Evolutionary conservation across 306 rosid genomes (phyloP), one percentile per base, ranked within the genome.

Genomic region (Pyrus communis): DNA sequence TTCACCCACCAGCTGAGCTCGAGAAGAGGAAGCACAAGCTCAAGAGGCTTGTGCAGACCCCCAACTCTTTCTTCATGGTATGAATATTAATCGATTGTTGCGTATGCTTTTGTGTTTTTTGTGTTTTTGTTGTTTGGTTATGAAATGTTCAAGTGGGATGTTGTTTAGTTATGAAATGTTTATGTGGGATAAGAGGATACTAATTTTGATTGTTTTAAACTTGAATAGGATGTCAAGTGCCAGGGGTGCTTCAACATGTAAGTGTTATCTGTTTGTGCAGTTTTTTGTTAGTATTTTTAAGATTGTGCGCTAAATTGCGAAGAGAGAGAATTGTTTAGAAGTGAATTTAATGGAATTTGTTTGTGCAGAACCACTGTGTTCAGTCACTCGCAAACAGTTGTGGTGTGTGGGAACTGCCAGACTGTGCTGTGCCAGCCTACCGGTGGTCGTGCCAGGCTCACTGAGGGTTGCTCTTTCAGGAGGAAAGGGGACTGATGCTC

Each of bases 1-100:
- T 87, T 54, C 86, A 87, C 58, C 91, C 89, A 17, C 87, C 91
- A 14, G 87, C 84, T 33, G 91, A 87, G 55, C 81, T 82, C 8
- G 91, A 87, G 85, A 87, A 87, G 85, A 85, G 63, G 80, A 87
- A 87, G 84, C 91, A 87, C 84, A 87, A 87, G 84, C 91, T 87
- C 71, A 87, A 87, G 88, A 84, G 91, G 66, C 91, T 87, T 21
- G 87, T 87, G 71, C 91, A 87, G 67, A 80, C 88, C 14, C 91
- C 91, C 28, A 87, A 87, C 71, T 87, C 88, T 17, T 87, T 87
- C 77, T 87, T 87, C 85, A 87, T 87, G 89, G 91, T 87, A 76
- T 9, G 3, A 2, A 31, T 45, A 1, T 15, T 49, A 49, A 49
- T 49, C 55, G 55, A 49, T 49, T 6, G 19, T 14, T 4, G 55